Percentiles rank a stretch among this genome's conserved stretches.
Conservation (phyloP, 306 rosid species). For the Coriaria nepalensis region DNA sequence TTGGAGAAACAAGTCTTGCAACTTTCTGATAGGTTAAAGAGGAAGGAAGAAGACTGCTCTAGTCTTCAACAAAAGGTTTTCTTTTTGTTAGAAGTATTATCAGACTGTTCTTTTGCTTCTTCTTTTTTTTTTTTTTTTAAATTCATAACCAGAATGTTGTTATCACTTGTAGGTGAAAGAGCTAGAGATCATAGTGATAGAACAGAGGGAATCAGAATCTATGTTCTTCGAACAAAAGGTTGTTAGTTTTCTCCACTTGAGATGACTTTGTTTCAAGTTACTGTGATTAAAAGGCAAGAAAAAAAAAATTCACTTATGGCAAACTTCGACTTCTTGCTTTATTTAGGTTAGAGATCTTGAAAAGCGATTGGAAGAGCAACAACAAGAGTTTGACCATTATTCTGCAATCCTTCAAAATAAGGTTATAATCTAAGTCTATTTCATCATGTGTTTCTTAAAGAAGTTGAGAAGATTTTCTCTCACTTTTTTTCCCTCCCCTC, state of each 20-base stretch:
- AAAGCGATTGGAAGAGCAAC: constrained; percentile 45
- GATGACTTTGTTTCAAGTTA: too few relatives aligned
- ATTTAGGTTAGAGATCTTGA: constrained; percentile 67
- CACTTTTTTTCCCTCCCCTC: constrained; percentile 5
- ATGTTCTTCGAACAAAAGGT: constrained; percentile 54
- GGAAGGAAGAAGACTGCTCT: constrained; percentile 53
- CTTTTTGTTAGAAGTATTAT: constrained; percentile 9
- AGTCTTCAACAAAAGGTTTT: constrained; percentile 67
- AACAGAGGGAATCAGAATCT: constrained; percentile 45
- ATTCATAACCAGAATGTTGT: constrained; percentile 12
- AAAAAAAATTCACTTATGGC: too few relatives aligned
- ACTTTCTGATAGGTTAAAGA: constrained; percentile 48
- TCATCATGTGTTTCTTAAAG: constrained; percentile 13
- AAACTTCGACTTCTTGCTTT: constrained; percentile 1
- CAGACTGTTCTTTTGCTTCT: constrained; percentile 3
- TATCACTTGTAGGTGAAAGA: constrained; percentile 48
- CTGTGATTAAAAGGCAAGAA: too few relatives aligned
- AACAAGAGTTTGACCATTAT: constrained; percentile 45
- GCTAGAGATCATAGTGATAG: constrained; percentile 54
- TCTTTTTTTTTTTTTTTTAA: not conserved
- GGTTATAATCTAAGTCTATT: constrained; percentile 14
- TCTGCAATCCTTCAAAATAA: constrained; percentile 47
- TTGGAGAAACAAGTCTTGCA: constrained; percentile 61
- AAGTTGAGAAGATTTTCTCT: constrained; percentile 3
- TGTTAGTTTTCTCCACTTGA: not conserved